A percentile compares a stretch with the other conserved stretches of the same genome.
These are phyloP conservation scores for Porogramme epimiltina DNA, from an alignment of 1,284 basidiomycete species.

Conservation along the genomic window DNA sequence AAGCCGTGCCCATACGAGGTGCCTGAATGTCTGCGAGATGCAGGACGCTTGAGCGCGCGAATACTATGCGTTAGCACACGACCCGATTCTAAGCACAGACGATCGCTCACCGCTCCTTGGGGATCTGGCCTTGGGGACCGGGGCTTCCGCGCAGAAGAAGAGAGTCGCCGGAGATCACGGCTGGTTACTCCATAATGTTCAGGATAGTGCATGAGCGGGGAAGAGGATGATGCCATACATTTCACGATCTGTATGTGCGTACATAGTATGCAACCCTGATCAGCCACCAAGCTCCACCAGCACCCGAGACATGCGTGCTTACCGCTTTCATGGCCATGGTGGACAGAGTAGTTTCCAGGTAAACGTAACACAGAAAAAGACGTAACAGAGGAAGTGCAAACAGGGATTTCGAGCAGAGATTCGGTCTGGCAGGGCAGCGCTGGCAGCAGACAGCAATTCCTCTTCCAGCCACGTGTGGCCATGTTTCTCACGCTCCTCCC, in stretches of 20 bases:
- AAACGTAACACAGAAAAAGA: slow-evolving; percentile 1
- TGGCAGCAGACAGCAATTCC: slow-evolving; percentile 12
- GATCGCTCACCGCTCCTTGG: slow-evolving; percentile 78
- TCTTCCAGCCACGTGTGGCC: slow-evolving; percentile 21
- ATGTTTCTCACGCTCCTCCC: slow-evolving; percentile 19
- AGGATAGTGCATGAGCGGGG: slow-evolving; percentile 18
- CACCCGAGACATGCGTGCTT: background rate
- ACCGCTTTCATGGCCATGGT: slow-evolving; percentile 28
- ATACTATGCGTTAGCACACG: slow-evolving; percentile 15
- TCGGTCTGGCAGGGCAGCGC: slow-evolving; percentile 10
- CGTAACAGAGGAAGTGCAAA: background rate
- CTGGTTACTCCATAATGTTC: slow-evolving; percentile 45
- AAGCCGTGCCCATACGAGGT: slow-evolving; percentile 79
- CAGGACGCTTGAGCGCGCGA: slow-evolving; percentile 57
- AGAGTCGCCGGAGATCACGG: slow-evolving; percentile 88
- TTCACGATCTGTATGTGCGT: slow-evolving; percentile 58
- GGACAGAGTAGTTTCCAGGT: slow-evolving; percentile 10
- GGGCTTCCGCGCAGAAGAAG: slow-evolving; percentile 79
- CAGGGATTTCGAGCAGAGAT: background rate
- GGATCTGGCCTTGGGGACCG: slow-evolving; percentile 79
- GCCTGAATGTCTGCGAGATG: slow-evolving; percentile 85
- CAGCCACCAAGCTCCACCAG: slow-evolving; percentile 1
- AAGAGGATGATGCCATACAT: slow-evolving; percentile 45
- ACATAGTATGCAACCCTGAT: slow-evolving; percentile 1
- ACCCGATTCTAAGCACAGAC: background rate